Percentiles rank a stretch among this genome's conserved stretches.
These are phyloP conservation scores for Aspergillus sp. DNA, from an alignment of 2,329 filamentous ascomycete genomes.

Conservation along the genomic window DNA sequence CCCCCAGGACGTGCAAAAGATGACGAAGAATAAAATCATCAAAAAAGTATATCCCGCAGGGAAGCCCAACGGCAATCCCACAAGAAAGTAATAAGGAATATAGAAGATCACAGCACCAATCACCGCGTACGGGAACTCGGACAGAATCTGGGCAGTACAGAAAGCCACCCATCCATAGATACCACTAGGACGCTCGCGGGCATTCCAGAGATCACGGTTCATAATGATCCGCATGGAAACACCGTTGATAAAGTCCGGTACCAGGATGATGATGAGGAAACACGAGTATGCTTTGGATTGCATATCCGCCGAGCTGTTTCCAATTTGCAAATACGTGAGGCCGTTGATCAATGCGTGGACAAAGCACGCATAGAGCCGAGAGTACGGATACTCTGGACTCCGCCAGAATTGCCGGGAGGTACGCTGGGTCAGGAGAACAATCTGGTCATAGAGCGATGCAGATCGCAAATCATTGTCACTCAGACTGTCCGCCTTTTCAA, in stretches of 20 bases:
- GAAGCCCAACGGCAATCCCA: conserved; percentile 56
- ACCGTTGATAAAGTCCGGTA: conserved; percentile 60
- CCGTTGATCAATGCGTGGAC: conserved; percentile 64
- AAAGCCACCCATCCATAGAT: conserved; percentile 68
- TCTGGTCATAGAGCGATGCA: conserved; percentile 52
- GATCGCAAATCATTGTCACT: conserved; percentile 26
- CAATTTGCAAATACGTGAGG: conserved; percentile 63
- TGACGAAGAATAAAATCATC: conserved; percentile 64
- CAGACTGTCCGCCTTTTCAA: conserved; percentile 32
- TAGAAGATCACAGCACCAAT: conserved; percentile 57
- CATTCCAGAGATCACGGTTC: conserved; percentile 61
- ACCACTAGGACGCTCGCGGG: conserved; percentile 58
- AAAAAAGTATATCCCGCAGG: conserved; percentile 62
- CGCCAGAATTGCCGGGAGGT: conserved; percentile 64
- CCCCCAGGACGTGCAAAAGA: conserved; percentile 64
- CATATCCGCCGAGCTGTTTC: conserved; percentile 56
- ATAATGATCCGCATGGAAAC: conserved; percentile 63
- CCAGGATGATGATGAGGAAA: conserved; percentile 54
- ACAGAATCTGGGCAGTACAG: conserved; percentile 57
- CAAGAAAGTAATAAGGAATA: conserved; percentile 62
- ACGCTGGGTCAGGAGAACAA: conserved; percentile 56
- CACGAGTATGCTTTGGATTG: conserved; percentile 62
- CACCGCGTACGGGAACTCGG: conserved; percentile 60
- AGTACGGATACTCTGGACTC: conserved; percentile 63
- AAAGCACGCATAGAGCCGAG: conserved; percentile 60